Conservation (phyloP, 805 yeast species). For the Metschnikowia aberdeeniae region DNA sequence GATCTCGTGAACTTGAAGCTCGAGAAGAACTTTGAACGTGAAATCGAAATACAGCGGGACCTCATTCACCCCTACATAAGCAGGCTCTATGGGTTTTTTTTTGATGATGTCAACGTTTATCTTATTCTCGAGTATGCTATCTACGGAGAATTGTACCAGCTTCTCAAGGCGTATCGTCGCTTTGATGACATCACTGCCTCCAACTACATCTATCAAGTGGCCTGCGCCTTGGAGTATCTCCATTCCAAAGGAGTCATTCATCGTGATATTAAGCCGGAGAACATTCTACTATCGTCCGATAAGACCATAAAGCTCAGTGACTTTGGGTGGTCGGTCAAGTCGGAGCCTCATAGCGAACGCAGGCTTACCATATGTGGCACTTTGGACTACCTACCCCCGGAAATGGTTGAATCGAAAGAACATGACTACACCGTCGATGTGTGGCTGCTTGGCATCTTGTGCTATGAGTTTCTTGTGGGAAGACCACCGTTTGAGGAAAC, state of each 20-base stretch:
- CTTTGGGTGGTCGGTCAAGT: slow-evolving; percentile 91
- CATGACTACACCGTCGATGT: slow-evolving; percentile 79
- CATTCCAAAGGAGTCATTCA: slow-evolving; percentile 82
- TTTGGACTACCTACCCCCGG: slow-evolving; percentile 91
- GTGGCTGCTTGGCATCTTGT: slow-evolving; percentile 88
- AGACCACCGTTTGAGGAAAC: slow-evolving; percentile 89
- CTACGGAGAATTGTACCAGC: slow-evolving; percentile 81
- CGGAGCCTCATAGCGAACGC: slow-evolving; percentile 13
- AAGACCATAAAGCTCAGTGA: slow-evolving; percentile 82
- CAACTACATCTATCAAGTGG: slow-evolving; percentile 75
- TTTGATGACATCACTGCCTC: slow-evolving; percentile 75
- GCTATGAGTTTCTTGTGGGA: slow-evolving; percentile 84
- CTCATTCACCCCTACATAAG: slow-evolving; percentile 75
- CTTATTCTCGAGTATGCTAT: slow-evolving; percentile 80
- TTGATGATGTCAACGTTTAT: slow-evolving; percentile 76
- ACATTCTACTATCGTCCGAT: slow-evolving; percentile 71
- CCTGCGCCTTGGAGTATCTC: slow-evolving; percentile 71
- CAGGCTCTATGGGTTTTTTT: slow-evolving; percentile 81
- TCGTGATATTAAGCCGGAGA: slow-evolving; percentile 93
- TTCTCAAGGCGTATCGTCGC: slow-evolving; percentile 59
- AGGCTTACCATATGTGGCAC: slow-evolving; percentile 87
- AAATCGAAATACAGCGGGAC: slow-evolving; percentile 84
- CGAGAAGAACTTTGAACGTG: slow-evolving; percentile 83
- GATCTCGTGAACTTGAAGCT: slow-evolving; percentile 73
- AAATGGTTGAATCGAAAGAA: slow-evolving; percentile 79